These are phyloP conservation scores for Globisporangium echinulatum DNA, from an alignment of 352 stramenopile species.

Conservation along the genomic window DNA sequence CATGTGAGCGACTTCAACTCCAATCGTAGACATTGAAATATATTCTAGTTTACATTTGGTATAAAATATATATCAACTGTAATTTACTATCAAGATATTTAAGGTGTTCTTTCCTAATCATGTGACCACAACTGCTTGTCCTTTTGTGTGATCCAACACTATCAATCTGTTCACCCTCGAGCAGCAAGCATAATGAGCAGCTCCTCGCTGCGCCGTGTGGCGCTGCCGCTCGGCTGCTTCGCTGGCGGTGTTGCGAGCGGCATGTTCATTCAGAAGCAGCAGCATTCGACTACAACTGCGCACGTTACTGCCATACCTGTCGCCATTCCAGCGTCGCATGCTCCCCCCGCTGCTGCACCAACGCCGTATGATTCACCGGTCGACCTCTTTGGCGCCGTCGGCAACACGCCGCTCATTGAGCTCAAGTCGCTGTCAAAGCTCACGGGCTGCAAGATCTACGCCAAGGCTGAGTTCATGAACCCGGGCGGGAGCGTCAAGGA, in stretches of 20 bases:
- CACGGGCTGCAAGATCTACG: conserved; percentile 71
- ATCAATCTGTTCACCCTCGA: no score
- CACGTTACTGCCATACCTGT: no score
- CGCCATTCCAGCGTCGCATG: neutral
- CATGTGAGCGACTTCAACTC: no score
- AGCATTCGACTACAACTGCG: no score
- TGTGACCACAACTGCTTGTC: no score
- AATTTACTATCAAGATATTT: no score
- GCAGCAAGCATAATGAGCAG: conserved; percentile 1
- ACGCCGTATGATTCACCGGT: conserved; percentile 32
- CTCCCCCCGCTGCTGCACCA: neutral
- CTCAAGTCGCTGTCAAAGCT: conserved; percentile 58
- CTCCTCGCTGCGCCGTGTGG: conserved; percentile 9
- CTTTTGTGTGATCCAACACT: no score
- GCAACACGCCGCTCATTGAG: conserved; percentile 72
- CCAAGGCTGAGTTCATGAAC: conserved; percentile 86
- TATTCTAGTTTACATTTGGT: no score
- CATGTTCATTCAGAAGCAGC: conserved; percentile 3
- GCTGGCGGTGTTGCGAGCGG: conserved; percentile 12
- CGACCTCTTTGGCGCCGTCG: conserved; percentile 57
- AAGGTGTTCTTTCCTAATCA: no score
- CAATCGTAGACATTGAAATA: no score
- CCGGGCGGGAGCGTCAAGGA: conserved; percentile 93
- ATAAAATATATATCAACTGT: no score
- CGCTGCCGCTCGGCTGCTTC: conserved; percentile 14